Evolutionary conservation across 2,329 filamentous ascomycete species (phyloP).

Genomic region (Dothideomycetes sp.): DNA sequence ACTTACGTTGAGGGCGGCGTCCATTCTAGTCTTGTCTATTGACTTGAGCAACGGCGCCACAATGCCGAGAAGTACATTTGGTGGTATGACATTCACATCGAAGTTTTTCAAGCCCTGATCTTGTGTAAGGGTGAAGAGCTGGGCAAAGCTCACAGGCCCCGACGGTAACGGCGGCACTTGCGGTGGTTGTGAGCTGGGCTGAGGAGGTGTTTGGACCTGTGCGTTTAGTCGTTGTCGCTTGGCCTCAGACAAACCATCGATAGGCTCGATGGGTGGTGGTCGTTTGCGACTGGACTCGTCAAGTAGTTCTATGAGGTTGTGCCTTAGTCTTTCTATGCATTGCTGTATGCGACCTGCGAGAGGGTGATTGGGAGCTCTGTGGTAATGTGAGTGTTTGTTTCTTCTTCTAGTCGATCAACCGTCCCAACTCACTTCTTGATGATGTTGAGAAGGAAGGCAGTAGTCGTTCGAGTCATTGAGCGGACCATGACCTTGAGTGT

Average conservation of each 20-base stretch:
- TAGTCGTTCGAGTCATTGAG: slow-evolving; percentile 90
- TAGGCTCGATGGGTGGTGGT: slow-evolving; percentile 58
- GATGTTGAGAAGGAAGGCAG: slow-evolving; percentile 74
- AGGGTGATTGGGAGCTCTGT: slow-evolving; percentile 70
- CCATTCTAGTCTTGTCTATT: slow-evolving; percentile 59
- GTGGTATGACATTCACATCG: slow-evolving; percentile 70
- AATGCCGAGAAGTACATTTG: slow-evolving; percentile 68
- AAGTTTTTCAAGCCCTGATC: slow-evolving; percentile 68
- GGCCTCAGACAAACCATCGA: slow-evolving; percentile 61
- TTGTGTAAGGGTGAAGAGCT: slow-evolving; percentile 76
- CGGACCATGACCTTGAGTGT: slow-evolving; percentile 73
- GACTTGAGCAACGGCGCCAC: slow-evolving; percentile 68
- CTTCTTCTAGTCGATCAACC: neutral
- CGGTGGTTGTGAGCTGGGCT: slow-evolving; percentile 29
- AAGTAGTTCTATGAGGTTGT: slow-evolving; percentile 66
- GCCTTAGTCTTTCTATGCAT: slow-evolving; percentile 73
- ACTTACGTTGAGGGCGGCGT: slow-evolving; percentile 63
- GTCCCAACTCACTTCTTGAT: slow-evolving; percentile 55
- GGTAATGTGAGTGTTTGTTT: slow-evolving; percentile 3
- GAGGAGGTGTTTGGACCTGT: slow-evolving; percentile 34
- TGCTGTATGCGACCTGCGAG: slow-evolving; percentile 71
- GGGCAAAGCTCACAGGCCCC: slow-evolving; percentile 68
- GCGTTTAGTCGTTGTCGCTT: slow-evolving; percentile 69
- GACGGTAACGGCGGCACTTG: slow-evolving; percentile 56
- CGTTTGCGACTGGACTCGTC: slow-evolving; percentile 75